Conservation (phyloP, 176 grass and related monocot genomes). For the Eleusine indica region DNA sequence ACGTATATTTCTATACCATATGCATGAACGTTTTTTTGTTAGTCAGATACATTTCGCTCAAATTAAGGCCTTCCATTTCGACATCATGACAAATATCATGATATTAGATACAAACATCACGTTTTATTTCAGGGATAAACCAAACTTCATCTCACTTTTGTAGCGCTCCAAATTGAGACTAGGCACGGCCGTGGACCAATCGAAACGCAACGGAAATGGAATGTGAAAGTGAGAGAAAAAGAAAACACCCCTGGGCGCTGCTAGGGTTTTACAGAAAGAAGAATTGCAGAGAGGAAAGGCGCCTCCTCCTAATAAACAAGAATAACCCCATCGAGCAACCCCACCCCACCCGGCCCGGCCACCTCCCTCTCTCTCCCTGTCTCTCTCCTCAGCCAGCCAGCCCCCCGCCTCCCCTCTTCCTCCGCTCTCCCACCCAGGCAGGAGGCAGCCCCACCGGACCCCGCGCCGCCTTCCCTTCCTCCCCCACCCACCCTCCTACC, state of each 20-base stretch:
- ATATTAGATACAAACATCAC: background rate
- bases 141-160: background rate
- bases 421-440: background rate
- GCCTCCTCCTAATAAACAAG: background rate
- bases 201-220: conserved; percentile 16
- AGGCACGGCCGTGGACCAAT: background rate
- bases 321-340: conserved; percentile 16
- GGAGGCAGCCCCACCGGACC: conserved; percentile 33
- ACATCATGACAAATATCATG: no score
- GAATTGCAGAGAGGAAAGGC: conserved; percentile 28
- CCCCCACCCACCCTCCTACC: conserved; percentile 30
- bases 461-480: conserved; percentile 16
- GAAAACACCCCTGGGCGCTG: background rate
- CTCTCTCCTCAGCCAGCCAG: background rate
- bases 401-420: background rate
- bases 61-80: no score
- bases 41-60: no score
- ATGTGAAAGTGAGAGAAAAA: conserved; percentile 20
- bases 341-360: conserved; percentile 21
- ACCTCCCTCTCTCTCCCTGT: conserved; percentile 10
- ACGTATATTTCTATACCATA: no score
- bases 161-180: background rate
- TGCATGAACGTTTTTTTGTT: no score
- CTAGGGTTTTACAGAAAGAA: conserved; percentile 45
- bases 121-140: background rate